phyloP scores from a whole-genome alignment of 108 stramenopile species.

The Skeletonema marinoi region DNA sequence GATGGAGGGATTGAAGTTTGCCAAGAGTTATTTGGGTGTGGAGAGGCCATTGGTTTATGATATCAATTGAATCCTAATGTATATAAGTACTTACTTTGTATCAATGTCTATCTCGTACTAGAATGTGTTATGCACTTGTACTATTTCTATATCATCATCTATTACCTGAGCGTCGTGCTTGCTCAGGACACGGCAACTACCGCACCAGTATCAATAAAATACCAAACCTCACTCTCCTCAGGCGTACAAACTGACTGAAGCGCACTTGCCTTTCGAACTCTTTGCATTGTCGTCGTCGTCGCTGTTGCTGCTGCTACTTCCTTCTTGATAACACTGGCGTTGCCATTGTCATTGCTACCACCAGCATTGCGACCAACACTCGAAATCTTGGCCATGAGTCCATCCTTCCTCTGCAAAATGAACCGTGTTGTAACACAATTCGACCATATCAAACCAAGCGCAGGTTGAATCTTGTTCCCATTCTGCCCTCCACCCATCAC shows the following conservation, averaged over 20 bases:
- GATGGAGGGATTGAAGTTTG: conserved; percentile 68
- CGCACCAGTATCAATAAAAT: conserved; percentile 27
- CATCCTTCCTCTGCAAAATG: conserved; percentile 36
- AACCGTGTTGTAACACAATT: conserved; percentile 67
- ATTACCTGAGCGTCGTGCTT: neutral
- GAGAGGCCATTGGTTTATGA: conserved; percentile 50
- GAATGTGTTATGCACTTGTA: neutral
- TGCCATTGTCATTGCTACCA: neutral
- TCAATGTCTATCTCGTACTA: neutral
- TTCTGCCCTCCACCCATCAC: neutral
- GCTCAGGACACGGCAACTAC: conserved; percentile 16
- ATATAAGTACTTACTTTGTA: neutral
- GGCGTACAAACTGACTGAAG: conserved; percentile 38
- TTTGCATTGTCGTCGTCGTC: neutral
- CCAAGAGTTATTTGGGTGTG: conserved; percentile 46
- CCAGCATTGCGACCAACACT: neutral
- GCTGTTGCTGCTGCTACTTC: neutral
- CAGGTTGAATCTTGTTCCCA: conserved; percentile 37
- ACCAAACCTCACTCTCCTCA: conserved; percentile 14
- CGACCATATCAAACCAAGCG: conserved; percentile 74
- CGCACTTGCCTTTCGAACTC: conserved; percentile 24
- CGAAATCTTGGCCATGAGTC: neutral
- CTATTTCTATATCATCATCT: no score
- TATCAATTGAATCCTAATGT: conserved; percentile 18
- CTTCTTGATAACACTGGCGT: neutral